phyloP scores from a whole-genome alignment of 208 protist species.

The Trypanosomatidae sp. region DNA sequence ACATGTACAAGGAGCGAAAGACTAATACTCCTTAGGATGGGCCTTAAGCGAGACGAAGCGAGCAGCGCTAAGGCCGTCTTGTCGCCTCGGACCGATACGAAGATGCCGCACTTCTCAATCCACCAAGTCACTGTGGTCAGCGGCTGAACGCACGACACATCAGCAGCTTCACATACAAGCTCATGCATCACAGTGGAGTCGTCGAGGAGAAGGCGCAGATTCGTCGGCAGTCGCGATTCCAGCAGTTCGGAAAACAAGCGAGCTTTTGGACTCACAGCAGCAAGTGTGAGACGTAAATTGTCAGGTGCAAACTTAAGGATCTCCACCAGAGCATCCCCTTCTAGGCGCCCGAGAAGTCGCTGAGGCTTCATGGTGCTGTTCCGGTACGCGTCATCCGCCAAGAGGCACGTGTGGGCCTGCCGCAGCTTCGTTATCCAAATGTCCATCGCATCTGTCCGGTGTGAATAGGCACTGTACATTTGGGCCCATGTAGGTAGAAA shows the following conservation, averaged over 20 bases:
- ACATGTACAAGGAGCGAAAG: constrained; percentile 3
- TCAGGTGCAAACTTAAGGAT: constrained; percentile 9
- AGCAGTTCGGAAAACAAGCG: constrained; percentile 9
- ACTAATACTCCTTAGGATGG: constrained; percentile 2
- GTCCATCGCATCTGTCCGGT: not conserved
- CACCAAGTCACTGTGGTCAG: constrained; percentile 5
- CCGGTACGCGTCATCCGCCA: constrained; percentile 5
- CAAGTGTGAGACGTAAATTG: not conserved
- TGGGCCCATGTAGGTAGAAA: not conserved
- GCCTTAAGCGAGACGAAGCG: not conserved
- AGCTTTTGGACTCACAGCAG: constrained; percentile 10
- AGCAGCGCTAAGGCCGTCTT: not conserved
- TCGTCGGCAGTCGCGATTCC: not conserved
- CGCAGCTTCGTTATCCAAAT: constrained; percentile 4
- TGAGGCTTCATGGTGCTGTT: constrained; percentile 7
- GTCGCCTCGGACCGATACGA: not conserved
- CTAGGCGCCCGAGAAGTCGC: constrained; percentile 3
- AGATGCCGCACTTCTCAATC: constrained; percentile 13
- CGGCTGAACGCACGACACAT: not conserved
- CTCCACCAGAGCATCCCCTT: constrained; percentile 6
- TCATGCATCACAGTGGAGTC: constrained; percentile 11
- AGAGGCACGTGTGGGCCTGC: constrained; percentile 2
- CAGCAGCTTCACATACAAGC: not conserved
- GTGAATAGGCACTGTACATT: not conserved
- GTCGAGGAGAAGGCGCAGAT: constrained; percentile 4